Evolutionary conservation across 2,329 filamentous ascomycete species (phyloP).

Genomic region (Trichophyton equinum): DNA sequence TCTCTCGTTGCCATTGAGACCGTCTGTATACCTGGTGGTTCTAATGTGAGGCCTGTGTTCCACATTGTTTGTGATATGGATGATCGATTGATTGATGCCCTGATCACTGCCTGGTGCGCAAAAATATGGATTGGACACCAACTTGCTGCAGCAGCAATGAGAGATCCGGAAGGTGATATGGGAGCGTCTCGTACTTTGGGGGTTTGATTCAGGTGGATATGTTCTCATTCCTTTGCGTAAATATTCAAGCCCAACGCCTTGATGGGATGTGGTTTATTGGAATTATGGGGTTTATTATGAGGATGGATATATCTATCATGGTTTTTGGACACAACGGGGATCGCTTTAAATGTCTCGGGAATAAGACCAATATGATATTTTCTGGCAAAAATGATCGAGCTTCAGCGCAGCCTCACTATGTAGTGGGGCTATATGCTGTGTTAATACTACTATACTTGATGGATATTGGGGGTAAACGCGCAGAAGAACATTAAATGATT

Average conservation of each 20-base stretch:
- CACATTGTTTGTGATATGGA: slow-evolving; percentile 11
- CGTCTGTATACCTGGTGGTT: not conserved
- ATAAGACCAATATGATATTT: too few species aligned
- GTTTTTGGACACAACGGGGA: too few species aligned
- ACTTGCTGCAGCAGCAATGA: not conserved
- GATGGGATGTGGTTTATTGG: not conserved
- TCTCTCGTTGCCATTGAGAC: slow-evolving; percentile 12
- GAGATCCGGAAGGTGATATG: not conserved
- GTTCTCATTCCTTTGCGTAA: not conserved
- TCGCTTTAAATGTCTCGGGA: too few species aligned
- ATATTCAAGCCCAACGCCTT: not conserved
- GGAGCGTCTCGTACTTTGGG: not conserved
- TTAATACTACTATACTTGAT: not conserved
- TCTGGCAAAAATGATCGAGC: too few species aligned
- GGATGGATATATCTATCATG: too few species aligned
- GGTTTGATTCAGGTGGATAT: not conserved
- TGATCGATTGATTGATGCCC: slow-evolving; percentile 11
- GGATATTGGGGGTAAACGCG: not conserved
- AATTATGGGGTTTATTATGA: not conserved
- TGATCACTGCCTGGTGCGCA: slow-evolving; percentile 15
- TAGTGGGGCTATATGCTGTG: not conserved
- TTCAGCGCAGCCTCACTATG: too few species aligned
- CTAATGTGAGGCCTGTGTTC: slow-evolving; percentile 7
- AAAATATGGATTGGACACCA: slow-evolving; percentile 12
- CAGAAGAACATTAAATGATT: not conserved